Percentiles rank a stretch among this genome's conserved stretches.
phyloP scores from a whole-genome alignment of 257 asterid species.

The Haberlea rhodopensis region DNA sequence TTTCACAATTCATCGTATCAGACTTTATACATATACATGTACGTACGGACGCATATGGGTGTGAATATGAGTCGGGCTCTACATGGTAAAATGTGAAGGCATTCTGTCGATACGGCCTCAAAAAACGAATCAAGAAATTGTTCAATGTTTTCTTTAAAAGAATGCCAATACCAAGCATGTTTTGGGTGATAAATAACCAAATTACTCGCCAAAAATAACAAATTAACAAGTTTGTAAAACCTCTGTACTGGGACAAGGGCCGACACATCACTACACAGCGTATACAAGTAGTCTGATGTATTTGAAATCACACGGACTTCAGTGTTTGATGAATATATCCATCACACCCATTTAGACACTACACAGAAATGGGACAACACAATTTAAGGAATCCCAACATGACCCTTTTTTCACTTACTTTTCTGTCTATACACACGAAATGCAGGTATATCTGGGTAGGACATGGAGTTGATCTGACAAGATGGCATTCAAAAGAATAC shows the following conservation, averaged over 20 bases:
- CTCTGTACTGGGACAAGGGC: conserved; percentile 13
- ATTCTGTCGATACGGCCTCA: too few species aligned
- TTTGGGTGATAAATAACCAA: background rate
- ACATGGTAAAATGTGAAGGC: too few species aligned
- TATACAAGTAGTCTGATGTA: background rate
- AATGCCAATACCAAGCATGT: background rate
- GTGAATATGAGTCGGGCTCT: too few species aligned
- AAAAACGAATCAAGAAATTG: too few species aligned
- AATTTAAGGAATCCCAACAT: conserved; percentile 8
- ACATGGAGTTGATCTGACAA: background rate
- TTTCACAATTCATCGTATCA: too few species aligned
- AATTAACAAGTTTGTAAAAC: background rate
- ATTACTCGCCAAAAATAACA: background rate
- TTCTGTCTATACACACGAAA: conserved; percentile 22
- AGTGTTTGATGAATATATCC: conserved; percentile 18
- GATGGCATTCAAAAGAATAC: background rate
- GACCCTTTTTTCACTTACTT: background rate
- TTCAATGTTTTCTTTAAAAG: background rate
- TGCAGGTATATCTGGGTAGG: background rate
- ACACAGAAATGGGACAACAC: background rate
- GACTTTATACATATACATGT: too few species aligned
- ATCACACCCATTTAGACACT: conserved; percentile 3
- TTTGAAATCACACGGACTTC: background rate
- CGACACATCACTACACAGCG: background rate
- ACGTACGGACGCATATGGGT: too few species aligned